A percentile compares a stretch with the other conserved stretches of the same genome.
phyloP scores from a whole-genome alignment of 177 flowering plant genomes.

The Tripterygium wilfordii region DNA sequence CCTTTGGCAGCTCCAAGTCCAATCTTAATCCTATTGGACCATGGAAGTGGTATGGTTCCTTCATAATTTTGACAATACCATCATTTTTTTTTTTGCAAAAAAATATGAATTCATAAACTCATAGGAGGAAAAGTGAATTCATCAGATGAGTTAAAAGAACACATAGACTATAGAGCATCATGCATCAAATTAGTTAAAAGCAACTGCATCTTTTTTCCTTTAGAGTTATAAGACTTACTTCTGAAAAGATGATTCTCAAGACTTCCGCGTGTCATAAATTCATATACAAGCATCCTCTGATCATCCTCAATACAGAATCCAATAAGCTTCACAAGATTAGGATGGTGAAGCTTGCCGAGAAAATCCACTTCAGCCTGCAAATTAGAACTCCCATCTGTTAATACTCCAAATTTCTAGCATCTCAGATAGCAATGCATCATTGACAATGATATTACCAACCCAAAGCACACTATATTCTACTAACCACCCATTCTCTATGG shows the following conservation, averaged over 20 bases:
- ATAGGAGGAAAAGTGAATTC: too few relatives aligned
- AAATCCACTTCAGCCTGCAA: constrained; percentile 94
- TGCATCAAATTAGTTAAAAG: too few relatives aligned
- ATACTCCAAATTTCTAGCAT: constrained; percentile 3
- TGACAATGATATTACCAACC: constrained; percentile 13
- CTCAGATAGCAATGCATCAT: not conserved
- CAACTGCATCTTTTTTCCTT: too few relatives aligned
- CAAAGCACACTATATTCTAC: constrained; percentile 29
- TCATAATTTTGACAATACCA: constrained; percentile 16
- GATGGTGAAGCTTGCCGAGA: constrained; percentile 94
- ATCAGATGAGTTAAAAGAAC: too few relatives aligned
- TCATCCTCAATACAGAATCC: constrained; percentile 97
- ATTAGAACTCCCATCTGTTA: constrained; percentile 5
- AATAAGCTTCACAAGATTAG: constrained; percentile 88
- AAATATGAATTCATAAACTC: too few relatives aligned
- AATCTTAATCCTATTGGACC: constrained; percentile 87
- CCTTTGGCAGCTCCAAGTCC: constrained; percentile 98
- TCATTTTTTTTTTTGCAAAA: not conserved
- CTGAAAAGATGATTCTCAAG: constrained; percentile 95
- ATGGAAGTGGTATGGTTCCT: constrained; percentile 92
- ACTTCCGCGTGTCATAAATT: constrained; percentile 93
- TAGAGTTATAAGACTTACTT: constrained; percentile 73
- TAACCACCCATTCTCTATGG: constrained; percentile 99
- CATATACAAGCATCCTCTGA: constrained; percentile 89
- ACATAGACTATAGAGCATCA: too few relatives aligned